Conservation (phyloP, 2,329 filamentous ascomycete genomes). For the Phialemonium atrogriseum region DNA sequence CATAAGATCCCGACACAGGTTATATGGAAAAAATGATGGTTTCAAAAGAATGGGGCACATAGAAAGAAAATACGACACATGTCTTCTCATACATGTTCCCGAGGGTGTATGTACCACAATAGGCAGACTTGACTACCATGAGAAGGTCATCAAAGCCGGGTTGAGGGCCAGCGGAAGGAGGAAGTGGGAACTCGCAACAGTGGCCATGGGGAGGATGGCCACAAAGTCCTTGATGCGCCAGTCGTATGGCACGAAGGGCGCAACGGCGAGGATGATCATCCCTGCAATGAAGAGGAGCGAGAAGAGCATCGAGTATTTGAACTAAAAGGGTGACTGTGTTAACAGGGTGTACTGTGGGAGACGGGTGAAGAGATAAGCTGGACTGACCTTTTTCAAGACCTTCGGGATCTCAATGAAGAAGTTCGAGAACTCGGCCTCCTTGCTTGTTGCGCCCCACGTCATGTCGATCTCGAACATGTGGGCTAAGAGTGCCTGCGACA, state of each 20-base stretch:
- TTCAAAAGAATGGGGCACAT: no score
- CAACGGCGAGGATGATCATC: slow-evolving; percentile 59
- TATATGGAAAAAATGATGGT: no score
- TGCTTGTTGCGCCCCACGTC: slow-evolving; percentile 77
- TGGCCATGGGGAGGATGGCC: slow-evolving; percentile 68
- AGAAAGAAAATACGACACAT: no score
- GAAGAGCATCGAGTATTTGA: slow-evolving; percentile 65
- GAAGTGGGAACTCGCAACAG: slow-evolving; percentile 60
- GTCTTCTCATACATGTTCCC: no score
- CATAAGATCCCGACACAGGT: no score
- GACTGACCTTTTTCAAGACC: slow-evolving; percentile 62
- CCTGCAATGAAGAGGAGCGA: slow-evolving; percentile 46
- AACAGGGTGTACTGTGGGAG: neutral
- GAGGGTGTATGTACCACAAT: no score
- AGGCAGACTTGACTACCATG: slow-evolving; percentile 54
- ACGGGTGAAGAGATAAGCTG: slow-evolving; percentile 19
- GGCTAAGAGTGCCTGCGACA: slow-evolving; percentile 68
- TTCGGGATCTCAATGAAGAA: slow-evolving; percentile 81
- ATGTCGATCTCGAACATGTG: slow-evolving; percentile 86
- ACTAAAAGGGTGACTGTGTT: slow-evolving; percentile 28
- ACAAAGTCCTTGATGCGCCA: slow-evolving; percentile 66
- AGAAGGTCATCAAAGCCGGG: slow-evolving; percentile 73
- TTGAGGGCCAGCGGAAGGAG: slow-evolving; percentile 66
- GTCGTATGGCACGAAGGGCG: slow-evolving; percentile 53
- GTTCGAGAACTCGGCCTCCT: slow-evolving; percentile 72